Percentiles rank a stretch among this genome's conserved stretches.
These are phyloP conservation scores for Microcyclosporella mali DNA, from an alignment of 2,329 filamentous ascomycete genomes.

Conservation along the genomic window DNA sequence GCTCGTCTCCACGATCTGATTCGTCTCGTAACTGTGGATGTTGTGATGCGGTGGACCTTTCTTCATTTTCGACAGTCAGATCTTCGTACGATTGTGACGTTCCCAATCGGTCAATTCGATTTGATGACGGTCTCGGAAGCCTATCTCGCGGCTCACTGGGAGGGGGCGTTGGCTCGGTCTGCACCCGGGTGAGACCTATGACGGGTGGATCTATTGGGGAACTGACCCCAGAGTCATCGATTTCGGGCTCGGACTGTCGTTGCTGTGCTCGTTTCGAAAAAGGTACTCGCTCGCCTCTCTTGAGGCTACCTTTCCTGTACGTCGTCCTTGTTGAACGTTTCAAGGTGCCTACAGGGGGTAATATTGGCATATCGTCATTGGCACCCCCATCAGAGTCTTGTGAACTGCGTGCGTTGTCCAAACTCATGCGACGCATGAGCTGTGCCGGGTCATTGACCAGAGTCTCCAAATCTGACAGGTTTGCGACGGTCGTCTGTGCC, in stretches of 20 bases:
- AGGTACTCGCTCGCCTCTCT: slow-evolving; percentile 67
- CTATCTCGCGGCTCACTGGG: slow-evolving; percentile 43
- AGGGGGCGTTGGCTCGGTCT: slow-evolving; percentile 60
- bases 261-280: slow-evolving; percentile 66
- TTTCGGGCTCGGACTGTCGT: slow-evolving; percentile 57
- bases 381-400: slow-evolving; percentile 33
- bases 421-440: slow-evolving; percentile 64
- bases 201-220: slow-evolving; percentile 39
- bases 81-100: slow-evolving; percentile 29
- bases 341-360: slow-evolving; percentile 69
- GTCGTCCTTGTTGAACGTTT: slow-evolving; percentile 87
- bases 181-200: slow-evolving; percentile 54
- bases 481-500: slow-evolving; percentile 54
- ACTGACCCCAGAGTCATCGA: slow-evolving; percentile 46
- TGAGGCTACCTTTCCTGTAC: slow-evolving; percentile 81
- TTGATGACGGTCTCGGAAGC: slow-evolving; percentile 56
- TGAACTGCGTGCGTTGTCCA: slow-evolving; percentile 36
- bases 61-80: slow-evolving; percentile 7
- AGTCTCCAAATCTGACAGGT: slow-evolving; percentile 65
- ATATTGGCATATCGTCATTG: slow-evolving; percentile 73
- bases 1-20: slow-evolving; percentile 11
- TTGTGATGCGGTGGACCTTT: slow-evolving; percentile 4
- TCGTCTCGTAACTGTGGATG: slow-evolving; percentile 9
- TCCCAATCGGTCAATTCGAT: slow-evolving; percentile 38
- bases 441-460: slow-evolving; percentile 73